Evolutionary conservation across 192 early-diverging fungal genomes (phyloP), one percentile per base, ranked within the genome.

Genomic region (Podila clonocystis): DNA sequence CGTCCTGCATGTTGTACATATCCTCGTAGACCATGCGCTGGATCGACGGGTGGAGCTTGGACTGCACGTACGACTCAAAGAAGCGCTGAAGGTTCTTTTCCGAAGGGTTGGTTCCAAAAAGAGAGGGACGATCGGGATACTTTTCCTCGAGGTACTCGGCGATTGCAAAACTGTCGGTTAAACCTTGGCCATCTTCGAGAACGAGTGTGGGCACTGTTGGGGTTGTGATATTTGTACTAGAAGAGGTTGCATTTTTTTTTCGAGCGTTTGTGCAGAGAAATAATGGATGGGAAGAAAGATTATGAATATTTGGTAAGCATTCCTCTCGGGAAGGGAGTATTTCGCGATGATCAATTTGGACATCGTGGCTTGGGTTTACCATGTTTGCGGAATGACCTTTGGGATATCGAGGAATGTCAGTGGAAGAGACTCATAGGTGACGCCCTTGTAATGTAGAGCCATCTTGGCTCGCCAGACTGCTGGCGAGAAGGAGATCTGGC

Each of bases 121-220:
- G 30, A 6, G 68, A 80, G 15, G 86, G 88, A 1, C 74, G 74
- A 11, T 87, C 75, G 2, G 91, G 91, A 60, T 86, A 91, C 15
- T 73, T 84, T 31, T 78, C 78, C 15, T 92, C 91, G 6, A 92
- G 75, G 57, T 89, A 91, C 26, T 85, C 68, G 3, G 89, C 87
- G 65, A 92, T 92, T 0, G 78, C 65, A 68, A 83, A 85, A 8
- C 89, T 89, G 33, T 89, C 91, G 36, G 71, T 73, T 8, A 89
- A 49, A 12, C 72, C 73, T 33, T 74, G 50, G 9, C 75, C 82
- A 29, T 74, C 41, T 28, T 82, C 72, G 2, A 73, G 29, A 5
- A 72, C 67, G n/a, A 87, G 72, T 2, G 83, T 74, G 15, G 86
- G 86, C 3, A 82, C 86, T 17, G 86, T 87, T 2, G 86, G 78